Conservation (phyloP, 495 filamentous ascomycete species). For the Glonium stellatum region DNA sequence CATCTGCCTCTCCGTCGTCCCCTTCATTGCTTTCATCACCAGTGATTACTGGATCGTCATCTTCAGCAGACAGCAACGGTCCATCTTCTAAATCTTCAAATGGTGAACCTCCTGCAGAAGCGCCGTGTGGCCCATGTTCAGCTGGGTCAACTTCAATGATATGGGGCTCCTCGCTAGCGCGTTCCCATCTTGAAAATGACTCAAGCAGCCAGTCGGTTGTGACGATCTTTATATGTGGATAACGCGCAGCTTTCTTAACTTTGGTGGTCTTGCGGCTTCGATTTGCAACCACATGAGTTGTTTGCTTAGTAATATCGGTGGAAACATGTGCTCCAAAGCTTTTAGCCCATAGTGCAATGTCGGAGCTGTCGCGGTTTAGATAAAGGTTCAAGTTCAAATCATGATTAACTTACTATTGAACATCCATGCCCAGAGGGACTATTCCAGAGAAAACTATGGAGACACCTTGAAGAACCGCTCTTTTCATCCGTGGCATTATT, state of each 20-base stretch:
- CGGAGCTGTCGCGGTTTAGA: slow-evolving; percentile 47
- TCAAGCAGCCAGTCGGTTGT: slow-evolving; percentile 81
- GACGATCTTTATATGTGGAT: slow-evolving; percentile 75
- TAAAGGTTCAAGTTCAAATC: not conserved
- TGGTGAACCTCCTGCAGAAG: slow-evolving; percentile 9
- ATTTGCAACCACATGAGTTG: slow-evolving; percentile 64
- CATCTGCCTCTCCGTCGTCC: slow-evolving; percentile 36
- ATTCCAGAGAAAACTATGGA: slow-evolving; percentile 83
- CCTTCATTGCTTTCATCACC: slow-evolving; percentile 19
- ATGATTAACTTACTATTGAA: slow-evolving; percentile 44
- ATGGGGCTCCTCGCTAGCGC: slow-evolving; percentile 67
- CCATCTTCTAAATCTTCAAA: slow-evolving; percentile 21
- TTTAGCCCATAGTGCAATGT: slow-evolving; percentile 75
- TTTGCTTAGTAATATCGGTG: slow-evolving; percentile 48
- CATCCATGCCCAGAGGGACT: slow-evolving; percentile 70
- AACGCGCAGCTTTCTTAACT: slow-evolving; percentile 65
- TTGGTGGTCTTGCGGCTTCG: slow-evolving; percentile 77
- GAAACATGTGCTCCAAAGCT: slow-evolving; percentile 75
- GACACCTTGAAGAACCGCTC: slow-evolving; percentile 57
- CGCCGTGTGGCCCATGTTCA: slow-evolving; percentile 10
- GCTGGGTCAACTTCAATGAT: slow-evolving; percentile 39
- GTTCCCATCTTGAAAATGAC: slow-evolving; percentile 70
- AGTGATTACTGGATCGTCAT: slow-evolving; percentile 15
- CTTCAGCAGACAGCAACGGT: slow-evolving; percentile 23
- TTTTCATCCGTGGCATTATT: slow-evolving; percentile 74